Base-by-base conservation (phyloP, 352 stramenopile genomes). In the Pythium biforme region DNA sequence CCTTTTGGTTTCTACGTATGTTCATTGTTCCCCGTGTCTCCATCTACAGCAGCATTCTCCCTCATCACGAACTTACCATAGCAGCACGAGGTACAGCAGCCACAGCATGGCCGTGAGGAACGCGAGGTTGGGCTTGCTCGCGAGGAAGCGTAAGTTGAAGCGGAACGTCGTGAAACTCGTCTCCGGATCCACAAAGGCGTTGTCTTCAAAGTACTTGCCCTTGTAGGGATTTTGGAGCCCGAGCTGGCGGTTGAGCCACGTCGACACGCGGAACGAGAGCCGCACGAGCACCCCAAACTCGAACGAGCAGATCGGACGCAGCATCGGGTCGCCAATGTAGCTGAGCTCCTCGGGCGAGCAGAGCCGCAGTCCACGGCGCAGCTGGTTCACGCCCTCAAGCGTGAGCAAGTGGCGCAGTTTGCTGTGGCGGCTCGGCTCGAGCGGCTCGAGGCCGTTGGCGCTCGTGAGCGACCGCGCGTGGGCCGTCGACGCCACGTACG, bases 91-190 rank as follows among this genome's bases (percentile, higher is more conserved):
- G 59, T 93, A 94, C 11, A 92, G 46, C 40, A 92, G 50, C 23
- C 86, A 56, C 19, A 92, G 29, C 12, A 92, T 78, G 22, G 59
- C 68, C 7, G 62, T 53, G 15, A 95, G 72, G 43, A 83, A 90
- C 41, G 70, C 73, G 39, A 95, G 77, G 72, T 95, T 95, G n/a
- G 84, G 70, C 60, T 90, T 94, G 75, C 79, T 92, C 29, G 86
- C 86, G 41, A 95, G 75, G 66, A 93, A 95, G 64, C 86, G 86
- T 51, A 95, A 77, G 70, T 95, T 92, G 71, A 94, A 90, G 26
- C 83, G 84, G 67, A 95, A 95, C 9, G 45, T 37, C 4, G 59
- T 62, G 52, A 69, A 70, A 17, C 45, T 67, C 17, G 54, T 52
- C 10, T 53, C 50, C 26, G 82, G 69, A 49, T 90, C 79, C 40